phyloP scores from a whole-genome alignment of 352 stramenopile species.

The Globisporangium radiosum region DNA sequence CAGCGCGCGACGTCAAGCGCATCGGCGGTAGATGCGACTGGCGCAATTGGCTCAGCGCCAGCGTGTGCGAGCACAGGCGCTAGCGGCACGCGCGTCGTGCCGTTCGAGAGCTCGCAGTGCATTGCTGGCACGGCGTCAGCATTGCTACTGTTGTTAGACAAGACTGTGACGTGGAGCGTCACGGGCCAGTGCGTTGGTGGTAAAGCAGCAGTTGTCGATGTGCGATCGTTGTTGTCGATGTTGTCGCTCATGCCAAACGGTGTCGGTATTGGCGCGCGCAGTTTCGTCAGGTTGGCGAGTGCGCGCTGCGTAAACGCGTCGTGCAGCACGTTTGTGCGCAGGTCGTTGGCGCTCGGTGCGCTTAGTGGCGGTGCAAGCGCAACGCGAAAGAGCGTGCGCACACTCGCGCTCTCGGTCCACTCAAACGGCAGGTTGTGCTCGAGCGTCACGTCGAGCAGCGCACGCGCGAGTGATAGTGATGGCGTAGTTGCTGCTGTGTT shows the following conservation, averaged over 20 bases:
- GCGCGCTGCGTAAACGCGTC: slow-evolving; percentile 27
- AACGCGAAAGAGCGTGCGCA: slow-evolving; percentile 38
- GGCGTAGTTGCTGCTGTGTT: too few species aligned
- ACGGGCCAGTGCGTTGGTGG: slow-evolving; percentile 19
- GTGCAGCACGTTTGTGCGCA: slow-evolving; percentile 37
- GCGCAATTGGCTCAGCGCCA: not conserved
- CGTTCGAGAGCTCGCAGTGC: slow-evolving; percentile 32
- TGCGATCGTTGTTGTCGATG: not conserved
- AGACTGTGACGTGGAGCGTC: slow-evolving; percentile 25
- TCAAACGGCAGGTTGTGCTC: slow-evolving; percentile 62
- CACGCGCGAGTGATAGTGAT: not conserved
- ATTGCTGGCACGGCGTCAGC: slow-evolving; percentile 12
- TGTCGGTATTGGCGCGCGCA: slow-evolving; percentile 20
- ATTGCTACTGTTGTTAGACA: slow-evolving; percentile 2
- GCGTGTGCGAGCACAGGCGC: slow-evolving; percentile 20
- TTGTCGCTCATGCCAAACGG: slow-evolving; percentile 9
- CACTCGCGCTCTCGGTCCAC: slow-evolving; percentile 47
- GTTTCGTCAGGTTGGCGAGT: not conserved
- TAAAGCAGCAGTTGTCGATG: not conserved
- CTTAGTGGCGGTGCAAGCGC: slow-evolving; percentile 12
- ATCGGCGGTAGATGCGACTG: slow-evolving; percentile 6
- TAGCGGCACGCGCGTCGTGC: slow-evolving; percentile 27
- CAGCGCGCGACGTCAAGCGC: slow-evolving; percentile 41
- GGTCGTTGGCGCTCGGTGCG: slow-evolving; percentile 27
- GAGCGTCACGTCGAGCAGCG: slow-evolving; percentile 53